A percentile compares a stretch with the other conserved stretches of the same genome.
These are phyloP conservation scores for Fragaria ananassa DNA, from an alignment of 306 rosid species.

Conservation along the genomic window DNA sequence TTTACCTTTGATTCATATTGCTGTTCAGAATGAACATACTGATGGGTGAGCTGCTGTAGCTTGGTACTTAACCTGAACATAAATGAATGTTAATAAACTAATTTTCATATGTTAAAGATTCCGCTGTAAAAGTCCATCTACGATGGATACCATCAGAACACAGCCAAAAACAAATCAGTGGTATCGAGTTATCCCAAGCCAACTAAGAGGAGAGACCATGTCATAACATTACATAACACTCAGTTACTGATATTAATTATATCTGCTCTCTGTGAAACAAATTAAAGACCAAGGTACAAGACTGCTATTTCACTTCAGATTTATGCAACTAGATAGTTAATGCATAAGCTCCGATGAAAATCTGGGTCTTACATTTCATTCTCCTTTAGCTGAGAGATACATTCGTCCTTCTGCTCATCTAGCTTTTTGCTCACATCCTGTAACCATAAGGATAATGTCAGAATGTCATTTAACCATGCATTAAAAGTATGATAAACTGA, in stretches of 20 bases:
- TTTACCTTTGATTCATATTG: slow-evolving; percentile 74
- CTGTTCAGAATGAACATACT: slow-evolving; percentile 72
- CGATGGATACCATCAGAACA: neutral
- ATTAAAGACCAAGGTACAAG: neutral
- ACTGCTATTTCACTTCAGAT: neutral
- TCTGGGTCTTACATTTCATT: slow-evolving; percentile 79
- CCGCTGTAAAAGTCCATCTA: neutral
- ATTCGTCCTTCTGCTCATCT: slow-evolving; percentile 93
- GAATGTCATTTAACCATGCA: neutral
- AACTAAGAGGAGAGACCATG: neutral
- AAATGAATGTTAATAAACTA: neutral
- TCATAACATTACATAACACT: neutral
- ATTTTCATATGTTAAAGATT: slow-evolving; percentile 5
- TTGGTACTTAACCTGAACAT: slow-evolving; percentile 75
- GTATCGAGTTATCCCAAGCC: neutral
- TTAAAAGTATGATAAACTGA: neutral
- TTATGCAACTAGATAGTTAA: neutral
- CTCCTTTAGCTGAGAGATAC: slow-evolving; percentile 85
- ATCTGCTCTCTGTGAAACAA: neutral
- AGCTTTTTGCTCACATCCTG: slow-evolving; percentile 90
- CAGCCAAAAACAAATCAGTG: neutral
- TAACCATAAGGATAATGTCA: slow-evolving; percentile 28
- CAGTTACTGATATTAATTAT: neutral
- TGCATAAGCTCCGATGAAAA: slow-evolving; percentile 19
- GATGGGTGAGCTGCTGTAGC: slow-evolving; percentile 75